Evolutionary conservation across 192 early-diverging fungal genomes (phyloP).

Genomic region (Coemansia sp.): DNA sequence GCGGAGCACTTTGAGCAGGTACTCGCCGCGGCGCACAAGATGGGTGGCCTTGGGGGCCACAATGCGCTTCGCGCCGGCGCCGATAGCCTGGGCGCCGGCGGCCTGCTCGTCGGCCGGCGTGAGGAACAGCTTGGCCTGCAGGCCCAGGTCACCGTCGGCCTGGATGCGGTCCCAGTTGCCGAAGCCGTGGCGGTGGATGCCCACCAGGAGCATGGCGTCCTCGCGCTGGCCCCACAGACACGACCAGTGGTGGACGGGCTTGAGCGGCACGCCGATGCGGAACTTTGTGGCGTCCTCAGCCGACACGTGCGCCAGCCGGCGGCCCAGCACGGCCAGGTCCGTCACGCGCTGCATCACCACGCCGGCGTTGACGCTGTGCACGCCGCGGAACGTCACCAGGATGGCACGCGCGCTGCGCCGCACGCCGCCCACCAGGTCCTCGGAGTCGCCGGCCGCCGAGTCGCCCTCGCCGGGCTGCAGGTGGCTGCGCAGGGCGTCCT

Average conservation of each 20-base stretch:
- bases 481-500: slow-evolving; percentile 54
- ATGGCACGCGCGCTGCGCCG: slow-evolving; percentile 69
- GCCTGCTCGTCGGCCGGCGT: slow-evolving; percentile 52
- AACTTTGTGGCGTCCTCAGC: slow-evolving; percentile 65
- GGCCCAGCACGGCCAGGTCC: slow-evolving; percentile 68
- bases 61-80: slow-evolving; percentile 42
- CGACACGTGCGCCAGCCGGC: slow-evolving; percentile 55
- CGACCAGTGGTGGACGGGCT: slow-evolving; percentile 82
- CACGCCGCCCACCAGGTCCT: slow-evolving; percentile 43
- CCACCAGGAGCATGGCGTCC: slow-evolving; percentile 94
- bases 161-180: slow-evolving; percentile 88
- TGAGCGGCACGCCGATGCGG: slow-evolving; percentile 73
- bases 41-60: slow-evolving; percentile 80
- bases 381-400: slow-evolving; percentile 71
- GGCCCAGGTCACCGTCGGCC: slow-evolving; percentile 71
- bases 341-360: slow-evolving; percentile 70
- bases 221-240: slow-evolving; percentile 87
- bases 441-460: slow-evolving; percentile 35
- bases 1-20: slow-evolving; percentile 79
- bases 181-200: slow-evolving; percentile 91
- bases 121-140: slow-evolving; percentile 85
- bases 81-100: slow-evolving; percentile 35
- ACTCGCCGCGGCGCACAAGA: slow-evolving; percentile 85
- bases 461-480: slow-evolving; percentile 33
- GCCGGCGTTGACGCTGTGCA: slow-evolving; percentile 83